These are phyloP conservation scores for Aspergillus sp. DNA, from an alignment of 2,329 filamentous ascomycete genomes.

Conservation along the genomic window DNA sequence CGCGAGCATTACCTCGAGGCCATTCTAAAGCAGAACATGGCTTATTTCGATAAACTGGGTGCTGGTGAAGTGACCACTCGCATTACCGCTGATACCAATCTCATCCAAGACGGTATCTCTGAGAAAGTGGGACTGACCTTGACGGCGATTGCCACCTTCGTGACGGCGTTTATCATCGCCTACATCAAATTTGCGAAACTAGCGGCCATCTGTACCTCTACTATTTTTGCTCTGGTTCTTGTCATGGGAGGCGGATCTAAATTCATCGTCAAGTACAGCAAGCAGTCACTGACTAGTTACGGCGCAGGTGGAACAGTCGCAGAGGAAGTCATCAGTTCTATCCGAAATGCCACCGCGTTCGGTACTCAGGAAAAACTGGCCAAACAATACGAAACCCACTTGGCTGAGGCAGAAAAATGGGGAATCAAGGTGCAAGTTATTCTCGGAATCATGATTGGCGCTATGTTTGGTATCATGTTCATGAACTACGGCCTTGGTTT, in stretches of 20 bases:
- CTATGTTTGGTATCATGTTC: constrained; percentile 79
- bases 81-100: constrained; percentile 89
- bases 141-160: constrained; percentile 72
- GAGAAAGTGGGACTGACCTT: constrained; percentile 80
- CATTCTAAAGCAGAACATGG: constrained; percentile 84
- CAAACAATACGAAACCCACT: constrained; percentile 72
- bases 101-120: constrained; percentile 89
- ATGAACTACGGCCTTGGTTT: constrained; percentile 84
- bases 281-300: constrained; percentile 71
- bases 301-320: constrained; percentile 81
- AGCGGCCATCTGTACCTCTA: constrained; percentile 79
- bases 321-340: constrained; percentile 90
- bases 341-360: constrained; percentile 88
- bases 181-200: constrained; percentile 92
- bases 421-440: constrained; percentile 71
- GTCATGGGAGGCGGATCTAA: constrained; percentile 69
- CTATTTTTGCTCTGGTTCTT: constrained; percentile 72
- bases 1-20: constrained; percentile 78
- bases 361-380: constrained; percentile 91
- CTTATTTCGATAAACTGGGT: constrained; percentile 87
- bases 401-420: constrained; percentile 67
- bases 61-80: constrained; percentile 90
- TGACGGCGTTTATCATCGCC: constrained; percentile 84
- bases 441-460: constrained; percentile 73
- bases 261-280: constrained; percentile 78